Evolutionary conservation across 805 yeast species (phyloP), one percentile per base, ranked within the genome.

Genomic region (Wickerhamiella domercqiae): DNA sequence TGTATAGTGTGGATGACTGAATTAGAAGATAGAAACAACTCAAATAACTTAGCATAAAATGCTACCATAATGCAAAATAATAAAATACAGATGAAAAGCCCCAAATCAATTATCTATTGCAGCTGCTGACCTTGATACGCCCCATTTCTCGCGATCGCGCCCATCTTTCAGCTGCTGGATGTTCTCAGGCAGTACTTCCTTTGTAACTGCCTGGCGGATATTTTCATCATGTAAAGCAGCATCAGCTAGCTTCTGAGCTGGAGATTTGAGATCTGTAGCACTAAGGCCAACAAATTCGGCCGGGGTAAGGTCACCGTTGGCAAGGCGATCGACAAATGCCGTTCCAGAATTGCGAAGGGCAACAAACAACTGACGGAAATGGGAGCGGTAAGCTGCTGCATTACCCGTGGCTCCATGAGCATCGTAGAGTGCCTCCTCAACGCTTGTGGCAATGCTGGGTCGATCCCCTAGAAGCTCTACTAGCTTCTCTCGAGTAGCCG

Each of bases 61-160:
- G n/a, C n/a, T n/a, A n/a, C n/a, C n/a, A n/a, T n/a, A n/a, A n/a
- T n/a, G n/a, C 26, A 9, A 24, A 24, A 24, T 9, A 24, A 13
- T 24, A 24, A 9, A 24, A 9, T 9, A 9, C 13, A 24, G 9
- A 24, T 9, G 13, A 13, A 24, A 24, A 24, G 26, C 11, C 13
- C 9, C 26, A 9, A 7, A 11, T 32, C 29, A 46, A 33, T 54
- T 52, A 34, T 59, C 63, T 1, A 59, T 43, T 0, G 63, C 62
- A 4, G 66, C 66, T 3, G 64, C 65, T 5, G 64, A 59, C 6
- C 52, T 42, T 7, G 55, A 51, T 2, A 60, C 61, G 4, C 65
- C 66, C 66, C 66, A 61, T 33, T 62, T 61, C 33, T 56, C 64
- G 7, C 64, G 39, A 22, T 59, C 63, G 2, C 65, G 43, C 29